Evolutionary conservation across 2,329 filamentous ascomycete genomes (phyloP).

Genomic region (Sporothrix globosa): DNA sequence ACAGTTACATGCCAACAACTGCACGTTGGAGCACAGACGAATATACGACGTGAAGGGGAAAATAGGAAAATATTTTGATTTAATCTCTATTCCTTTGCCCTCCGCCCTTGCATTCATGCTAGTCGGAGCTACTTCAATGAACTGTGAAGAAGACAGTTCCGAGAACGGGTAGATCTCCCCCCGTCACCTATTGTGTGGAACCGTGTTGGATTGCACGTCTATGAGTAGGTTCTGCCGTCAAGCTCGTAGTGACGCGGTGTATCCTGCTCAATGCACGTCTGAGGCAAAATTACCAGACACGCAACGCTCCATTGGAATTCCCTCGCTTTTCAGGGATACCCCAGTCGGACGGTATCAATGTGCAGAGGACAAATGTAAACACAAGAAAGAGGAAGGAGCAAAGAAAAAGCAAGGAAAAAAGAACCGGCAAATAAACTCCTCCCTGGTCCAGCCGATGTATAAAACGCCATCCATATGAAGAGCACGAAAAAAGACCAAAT

Average conservation of each 20-base stretch:
- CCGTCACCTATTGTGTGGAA: neutral
- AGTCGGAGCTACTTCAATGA: neutral
- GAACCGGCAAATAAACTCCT: conserved; percentile 1
- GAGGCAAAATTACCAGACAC: too few relatives aligned
- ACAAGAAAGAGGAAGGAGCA: neutral
- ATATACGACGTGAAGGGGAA: too few relatives aligned
- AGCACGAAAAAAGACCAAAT: neutral
- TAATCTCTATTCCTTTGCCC: neutral
- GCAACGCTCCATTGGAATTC: too few relatives aligned
- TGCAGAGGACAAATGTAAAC: neutral
- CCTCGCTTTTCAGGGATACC: neutral
- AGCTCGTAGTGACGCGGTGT: neutral
- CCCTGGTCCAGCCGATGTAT: conserved; percentile 11
- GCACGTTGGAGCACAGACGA: too few relatives aligned
- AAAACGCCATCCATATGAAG: conserved; percentile 16
- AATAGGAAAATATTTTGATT: neutral
- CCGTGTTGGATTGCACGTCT: neutral
- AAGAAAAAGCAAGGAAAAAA: neutral
- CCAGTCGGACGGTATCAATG: conserved; percentile 3
- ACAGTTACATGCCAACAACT: neutral
- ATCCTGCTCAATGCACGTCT: neutral
- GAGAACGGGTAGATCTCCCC: neutral
- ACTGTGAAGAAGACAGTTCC: neutral
- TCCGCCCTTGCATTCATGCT: neutral
- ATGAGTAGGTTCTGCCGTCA: neutral